Percentiles rank a stretch among this genome's conserved stretches.
phyloP scores from a whole-genome alignment of 2,329 filamentous ascomycete species.

The Colletotrichum lupini region DNA sequence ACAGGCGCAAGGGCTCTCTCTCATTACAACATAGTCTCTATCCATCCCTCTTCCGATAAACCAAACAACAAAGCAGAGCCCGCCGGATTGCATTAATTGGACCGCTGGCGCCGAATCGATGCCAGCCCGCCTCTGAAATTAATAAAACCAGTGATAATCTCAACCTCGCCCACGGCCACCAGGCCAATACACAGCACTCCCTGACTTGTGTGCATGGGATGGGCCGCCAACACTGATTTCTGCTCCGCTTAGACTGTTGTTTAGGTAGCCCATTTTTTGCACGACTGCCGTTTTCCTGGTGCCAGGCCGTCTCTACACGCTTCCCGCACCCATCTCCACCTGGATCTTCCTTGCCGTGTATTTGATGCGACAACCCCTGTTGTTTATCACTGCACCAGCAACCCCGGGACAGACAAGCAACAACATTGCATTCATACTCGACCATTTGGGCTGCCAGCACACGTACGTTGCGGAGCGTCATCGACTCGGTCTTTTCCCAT shows the following conservation, averaged over 20 bases:
- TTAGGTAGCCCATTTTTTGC: constrained; percentile 3
- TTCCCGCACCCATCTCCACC: constrained; percentile 12
- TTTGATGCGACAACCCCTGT: constrained; percentile 39
- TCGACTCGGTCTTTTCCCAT: constrained; percentile 5
- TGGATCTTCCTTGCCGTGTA: constrained; percentile 25
- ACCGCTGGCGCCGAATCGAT: background rate
- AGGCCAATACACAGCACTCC: background rate
- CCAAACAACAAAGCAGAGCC: constrained; percentile 24
- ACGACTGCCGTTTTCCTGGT: constrained; percentile 3
- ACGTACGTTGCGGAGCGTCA: constrained; percentile 16
- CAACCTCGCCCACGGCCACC: background rate
- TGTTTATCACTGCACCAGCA: constrained; percentile 36
- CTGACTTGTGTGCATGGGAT: background rate
- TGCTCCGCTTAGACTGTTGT: constrained; percentile 5
- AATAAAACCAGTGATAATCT: constrained; percentile 16
- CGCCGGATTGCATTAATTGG: constrained; percentile 23
- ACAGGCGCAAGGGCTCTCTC: constrained; percentile 8
- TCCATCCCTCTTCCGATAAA: background rate
- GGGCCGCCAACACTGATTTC: background rate
- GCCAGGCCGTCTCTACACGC: background rate
- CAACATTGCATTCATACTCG: constrained; percentile 19
- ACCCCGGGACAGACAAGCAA: constrained; percentile 30
- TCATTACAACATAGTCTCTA: constrained; percentile 3
- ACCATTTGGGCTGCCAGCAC: constrained; percentile 10
- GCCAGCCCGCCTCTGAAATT: constrained; percentile 1